Percentiles rank a stretch among this genome's conserved stretches.
These are phyloP conservation scores for Datura wrightii DNA, from an alignment of 257 asterid genomes.

Conservation along the genomic window DNA sequence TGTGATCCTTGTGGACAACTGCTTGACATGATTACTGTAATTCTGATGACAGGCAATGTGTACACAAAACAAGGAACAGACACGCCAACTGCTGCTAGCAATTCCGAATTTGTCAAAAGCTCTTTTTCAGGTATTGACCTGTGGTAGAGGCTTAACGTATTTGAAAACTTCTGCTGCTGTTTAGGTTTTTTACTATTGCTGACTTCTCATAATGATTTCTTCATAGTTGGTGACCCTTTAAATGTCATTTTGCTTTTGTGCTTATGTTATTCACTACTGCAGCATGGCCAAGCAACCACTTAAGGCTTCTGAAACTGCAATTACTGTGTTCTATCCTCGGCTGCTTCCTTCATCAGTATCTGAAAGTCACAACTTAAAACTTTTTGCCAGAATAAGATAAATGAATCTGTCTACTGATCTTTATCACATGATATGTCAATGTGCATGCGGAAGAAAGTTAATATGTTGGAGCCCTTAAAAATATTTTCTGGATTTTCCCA, in stretches of 20 bases:
- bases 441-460: neutral
- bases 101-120: slow-evolving; percentile 80
- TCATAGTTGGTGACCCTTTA: slow-evolving; percentile 27
- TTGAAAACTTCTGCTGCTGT: slow-evolving; percentile 19
- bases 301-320: slow-evolving; percentile 16
- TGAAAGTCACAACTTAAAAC: neutral
- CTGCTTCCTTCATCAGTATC: neutral
- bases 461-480: neutral
- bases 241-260: neutral
- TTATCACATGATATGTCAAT: neutral
- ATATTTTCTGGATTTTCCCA: neutral
- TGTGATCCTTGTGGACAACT: slow-evolving; percentile 19
- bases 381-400: neutral
- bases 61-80: slow-evolving; percentile 81
- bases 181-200: slow-evolving; percentile 28
- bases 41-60: slow-evolving; percentile 70
- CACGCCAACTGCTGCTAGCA: slow-evolving; percentile 69
- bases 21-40: slow-evolving; percentile 22
- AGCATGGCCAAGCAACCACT: neutral
- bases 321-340: neutral
- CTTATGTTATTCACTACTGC: slow-evolving; percentile 1
- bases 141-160: slow-evolving; percentile 8
- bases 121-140: slow-evolving; percentile 73
- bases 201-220: slow-evolving; percentile 4
- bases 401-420: neutral